Evolutionary conservation across 2,329 filamentous ascomycete genomes (phyloP).

Genomic region (Ascochyta pisi): DNA sequence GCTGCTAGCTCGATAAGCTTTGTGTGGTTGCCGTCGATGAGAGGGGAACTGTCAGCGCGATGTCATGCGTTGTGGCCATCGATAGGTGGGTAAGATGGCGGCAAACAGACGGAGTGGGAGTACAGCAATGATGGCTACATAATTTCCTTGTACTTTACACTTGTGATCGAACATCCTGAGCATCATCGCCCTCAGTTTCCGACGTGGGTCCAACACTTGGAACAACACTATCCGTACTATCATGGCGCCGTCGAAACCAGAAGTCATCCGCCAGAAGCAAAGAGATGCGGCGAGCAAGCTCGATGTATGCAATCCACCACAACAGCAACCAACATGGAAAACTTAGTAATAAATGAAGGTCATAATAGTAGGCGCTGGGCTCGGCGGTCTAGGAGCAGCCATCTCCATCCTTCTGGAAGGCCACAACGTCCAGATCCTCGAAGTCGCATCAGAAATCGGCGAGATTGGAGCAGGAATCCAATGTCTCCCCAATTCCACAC

Average conservation of each 20-base stretch:
- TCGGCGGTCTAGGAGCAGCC: conserved; percentile 62
- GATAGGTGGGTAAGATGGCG: conserved; percentile 36
- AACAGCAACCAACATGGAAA: too few species aligned
- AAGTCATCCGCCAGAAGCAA: conserved; percentile 35
- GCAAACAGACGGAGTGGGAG: conserved; percentile 17
- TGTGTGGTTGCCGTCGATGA: conserved; percentile 3
- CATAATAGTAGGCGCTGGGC: conserved; percentile 63
- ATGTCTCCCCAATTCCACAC: conserved; percentile 57
- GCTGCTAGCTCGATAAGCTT: conserved; percentile 22
- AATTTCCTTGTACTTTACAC: conserved; percentile 6
- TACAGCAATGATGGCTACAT: conserved; percentile 7
- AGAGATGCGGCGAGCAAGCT: conserved; percentile 34
- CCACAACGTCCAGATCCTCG: conserved; percentile 58
- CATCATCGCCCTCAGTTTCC: background rate
- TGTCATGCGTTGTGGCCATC: conserved; percentile 18
- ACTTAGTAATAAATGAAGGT: conserved; percentile 35
- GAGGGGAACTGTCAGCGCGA: conserved; percentile 13
- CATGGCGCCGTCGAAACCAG: conserved; percentile 36
- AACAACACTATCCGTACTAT: conserved; percentile 20
- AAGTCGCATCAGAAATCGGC: conserved; percentile 55
- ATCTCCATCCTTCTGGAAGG: conserved; percentile 56
- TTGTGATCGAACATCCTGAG: background rate
- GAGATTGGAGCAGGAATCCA: conserved; percentile 62
- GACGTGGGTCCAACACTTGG: background rate
- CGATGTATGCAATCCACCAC: conserved; percentile 25